These are phyloP conservation scores for Lactifluus piperatus DNA, from an alignment of 768 basidiomycete species.

Conservation along the genomic window DNA sequence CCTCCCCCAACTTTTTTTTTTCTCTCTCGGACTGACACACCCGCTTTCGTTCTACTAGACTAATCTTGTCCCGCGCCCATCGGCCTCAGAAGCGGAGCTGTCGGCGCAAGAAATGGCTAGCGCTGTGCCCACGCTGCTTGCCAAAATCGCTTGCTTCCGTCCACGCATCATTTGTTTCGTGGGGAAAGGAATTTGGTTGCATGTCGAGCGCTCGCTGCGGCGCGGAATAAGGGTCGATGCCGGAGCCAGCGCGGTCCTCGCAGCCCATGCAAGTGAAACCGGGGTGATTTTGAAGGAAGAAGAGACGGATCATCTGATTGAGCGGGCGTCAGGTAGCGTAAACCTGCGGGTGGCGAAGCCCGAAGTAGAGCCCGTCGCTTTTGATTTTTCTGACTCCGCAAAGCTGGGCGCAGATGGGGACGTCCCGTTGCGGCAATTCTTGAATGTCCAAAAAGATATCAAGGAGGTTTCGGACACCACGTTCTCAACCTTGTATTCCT, in stretches of 20 bases:
- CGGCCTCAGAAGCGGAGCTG: slow-evolving; percentile 52
- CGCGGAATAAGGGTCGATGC: neutral
- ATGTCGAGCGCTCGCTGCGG: slow-evolving; percentile 27
- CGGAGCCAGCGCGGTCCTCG: neutral
- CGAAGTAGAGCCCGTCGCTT: neutral
- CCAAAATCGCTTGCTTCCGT: slow-evolving; percentile 46
- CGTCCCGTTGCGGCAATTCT: neutral
- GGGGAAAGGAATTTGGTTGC: slow-evolving; percentile 58
- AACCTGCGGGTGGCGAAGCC: neutral
- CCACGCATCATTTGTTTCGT: slow-evolving; percentile 73
- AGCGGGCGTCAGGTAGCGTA: neutral
- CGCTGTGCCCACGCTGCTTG: slow-evolving; percentile 48
- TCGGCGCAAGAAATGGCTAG: slow-evolving; percentile 41
- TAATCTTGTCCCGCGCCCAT: slow-evolving; percentile 64
- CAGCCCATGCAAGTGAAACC: neutral
- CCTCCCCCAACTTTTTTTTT: neutral
- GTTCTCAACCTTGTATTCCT: too few species aligned
- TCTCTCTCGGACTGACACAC: neutral
- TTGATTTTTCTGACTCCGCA: neutral
- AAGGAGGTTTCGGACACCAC: neutral
- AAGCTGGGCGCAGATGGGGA: neutral
- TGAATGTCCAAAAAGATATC: neutral
- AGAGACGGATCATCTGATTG: neutral
- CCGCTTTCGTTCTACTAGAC: slow-evolving; percentile 44
- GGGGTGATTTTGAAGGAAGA: neutral